Conservation (phyloP, 2,329 filamentous ascomycete species). For the Neofusicoccum cordaticola region DNA sequence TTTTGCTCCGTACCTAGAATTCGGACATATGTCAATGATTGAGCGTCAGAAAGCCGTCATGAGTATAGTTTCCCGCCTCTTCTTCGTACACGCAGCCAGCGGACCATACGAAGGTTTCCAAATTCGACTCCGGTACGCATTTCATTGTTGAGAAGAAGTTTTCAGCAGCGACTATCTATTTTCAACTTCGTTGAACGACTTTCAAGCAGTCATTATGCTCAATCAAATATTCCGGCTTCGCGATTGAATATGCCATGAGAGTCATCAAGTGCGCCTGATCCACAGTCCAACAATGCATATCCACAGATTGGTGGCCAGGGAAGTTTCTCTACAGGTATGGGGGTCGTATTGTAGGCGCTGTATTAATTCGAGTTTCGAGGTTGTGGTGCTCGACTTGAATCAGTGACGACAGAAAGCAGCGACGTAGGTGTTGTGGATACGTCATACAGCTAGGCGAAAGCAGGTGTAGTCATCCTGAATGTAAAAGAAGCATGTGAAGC, state of each 20-base stretch:
- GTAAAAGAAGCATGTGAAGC: conserved; percentile 45
- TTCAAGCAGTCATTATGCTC: too few species aligned
- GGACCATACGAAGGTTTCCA: too few species aligned
- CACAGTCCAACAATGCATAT: not conserved
- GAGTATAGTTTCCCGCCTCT: too few species aligned
- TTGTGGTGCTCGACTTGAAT: conserved; percentile 47
- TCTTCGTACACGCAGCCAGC: too few species aligned
- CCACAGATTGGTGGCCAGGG: conserved; percentile 74
- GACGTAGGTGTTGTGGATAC: conserved; percentile 58
- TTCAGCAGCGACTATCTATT: too few species aligned
- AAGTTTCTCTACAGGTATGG: conserved; percentile 86
- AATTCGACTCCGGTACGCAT: too few species aligned
- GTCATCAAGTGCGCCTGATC: not conserved
- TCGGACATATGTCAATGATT: too few species aligned
- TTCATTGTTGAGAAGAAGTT: too few species aligned
- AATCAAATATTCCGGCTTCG: conserved; percentile 57
- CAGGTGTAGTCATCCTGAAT: conserved; percentile 33
- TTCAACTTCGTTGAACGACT: too few species aligned
- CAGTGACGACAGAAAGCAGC: conserved; percentile 49
- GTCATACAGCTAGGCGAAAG: conserved; percentile 54
- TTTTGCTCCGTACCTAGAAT: too few species aligned
- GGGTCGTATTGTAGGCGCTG: conserved; percentile 81
- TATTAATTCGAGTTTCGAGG: conserved; percentile 49
- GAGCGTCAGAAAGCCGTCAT: too few species aligned
- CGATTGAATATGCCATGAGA: conserved; percentile 59